Base-by-base conservation (phyloP, 345 rosid species). In the Gossypium stocksii region DNA sequence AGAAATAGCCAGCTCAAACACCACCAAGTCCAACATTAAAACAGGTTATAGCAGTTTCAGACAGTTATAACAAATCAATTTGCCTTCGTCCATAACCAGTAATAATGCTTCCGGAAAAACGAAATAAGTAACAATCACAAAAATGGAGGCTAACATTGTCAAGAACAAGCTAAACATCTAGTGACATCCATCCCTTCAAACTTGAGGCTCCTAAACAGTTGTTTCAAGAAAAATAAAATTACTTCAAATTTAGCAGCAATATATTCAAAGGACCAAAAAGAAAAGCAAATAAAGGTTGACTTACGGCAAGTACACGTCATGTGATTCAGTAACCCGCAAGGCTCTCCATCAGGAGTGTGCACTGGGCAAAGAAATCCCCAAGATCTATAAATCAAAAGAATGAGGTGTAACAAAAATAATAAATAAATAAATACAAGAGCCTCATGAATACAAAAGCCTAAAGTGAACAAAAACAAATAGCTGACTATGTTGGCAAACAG, bases 361-460 rank as follows among this genome's bases (percentile, higher is more conserved):
- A 93, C 98, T 58, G 98, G 99, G 81, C 99, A 93, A 80, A 95
- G 98, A 79, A 93, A 95, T 69, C 99, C 99, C 98, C 98, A 95
- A 51, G 99, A 93, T 83, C 97, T 93, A 87, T 77, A 76, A 71
- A 73, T 70, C 38, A 56, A 77, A 51, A 13, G 29, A 46, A 72
- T 74, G 70, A 59, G 69, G 51, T 73, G n/a, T 59, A 16, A 23
- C 3, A 9, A 56, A n/a, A 12, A 16, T 1, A 10, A 57, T 34
- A 34, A 4, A 34, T 34, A 34, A 34, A 34, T 34, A 34, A 34
- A 34, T 34, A 22, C 41, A 23, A 53, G 12, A 10, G 17, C 17
- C 27, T 2, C 38, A 34, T 23, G 25, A 64, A 20, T 22, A 3
- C 53, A 65, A 44, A 6, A 66, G 44, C 9, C 66, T 14, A 38